Evolutionary conservation across 257 asterid species (phyloP).

Genomic region (Jacaranda copaia): DNA sequence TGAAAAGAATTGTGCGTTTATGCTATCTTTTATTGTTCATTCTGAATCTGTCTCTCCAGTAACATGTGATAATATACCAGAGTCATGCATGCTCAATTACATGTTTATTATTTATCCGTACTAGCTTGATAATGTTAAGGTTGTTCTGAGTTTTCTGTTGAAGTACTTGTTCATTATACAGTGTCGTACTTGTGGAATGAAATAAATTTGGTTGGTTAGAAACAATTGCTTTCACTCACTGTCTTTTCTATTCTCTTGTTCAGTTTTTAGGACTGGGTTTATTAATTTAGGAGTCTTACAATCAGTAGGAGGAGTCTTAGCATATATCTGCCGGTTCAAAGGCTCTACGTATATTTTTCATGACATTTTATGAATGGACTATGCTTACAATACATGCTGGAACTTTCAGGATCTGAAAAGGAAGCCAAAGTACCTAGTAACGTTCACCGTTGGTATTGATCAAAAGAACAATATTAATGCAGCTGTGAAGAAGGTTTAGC

Average conservation of each 20-base stretch:
- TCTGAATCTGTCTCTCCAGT: slow-evolving; percentile 3
- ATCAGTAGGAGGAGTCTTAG: slow-evolving; percentile 2
- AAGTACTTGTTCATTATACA: slow-evolving; percentile 4
- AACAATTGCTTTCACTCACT: slow-evolving; percentile 15
- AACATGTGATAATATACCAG: background rate
- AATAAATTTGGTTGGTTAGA: slow-evolving; percentile 14
- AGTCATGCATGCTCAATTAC: slow-evolving; percentile 7
- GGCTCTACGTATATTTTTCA: slow-evolving; percentile 13
- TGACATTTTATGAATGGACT: slow-evolving; percentile 26
- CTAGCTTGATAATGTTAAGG: background rate
- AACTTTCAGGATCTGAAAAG: slow-evolving; percentile 84
- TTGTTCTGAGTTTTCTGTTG: slow-evolving; percentile 19
- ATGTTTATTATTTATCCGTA: slow-evolving; percentile 5
- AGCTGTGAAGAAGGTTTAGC: slow-evolving; percentile 86
- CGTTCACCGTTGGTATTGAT: slow-evolving; percentile 93
- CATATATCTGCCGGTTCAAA: slow-evolving; percentile 22
- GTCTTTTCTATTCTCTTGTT: slow-evolving; percentile 19
- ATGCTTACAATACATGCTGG: slow-evolving; percentile 35
- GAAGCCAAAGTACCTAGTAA: slow-evolving; percentile 91
- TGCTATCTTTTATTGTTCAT: slow-evolving; percentile 13
- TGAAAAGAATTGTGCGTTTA: background rate
- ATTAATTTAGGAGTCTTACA: slow-evolving; percentile 10
- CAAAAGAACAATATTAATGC: slow-evolving; percentile 77
- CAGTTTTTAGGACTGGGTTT: slow-evolving; percentile 25
- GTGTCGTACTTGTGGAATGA: slow-evolving; percentile 17